A percentile compares a stretch with the other conserved stretches of the same genome.
Evolutionary conservation across 352 stramenopile species (phyloP).

Genomic region (Achlya hypogyna): DNA sequence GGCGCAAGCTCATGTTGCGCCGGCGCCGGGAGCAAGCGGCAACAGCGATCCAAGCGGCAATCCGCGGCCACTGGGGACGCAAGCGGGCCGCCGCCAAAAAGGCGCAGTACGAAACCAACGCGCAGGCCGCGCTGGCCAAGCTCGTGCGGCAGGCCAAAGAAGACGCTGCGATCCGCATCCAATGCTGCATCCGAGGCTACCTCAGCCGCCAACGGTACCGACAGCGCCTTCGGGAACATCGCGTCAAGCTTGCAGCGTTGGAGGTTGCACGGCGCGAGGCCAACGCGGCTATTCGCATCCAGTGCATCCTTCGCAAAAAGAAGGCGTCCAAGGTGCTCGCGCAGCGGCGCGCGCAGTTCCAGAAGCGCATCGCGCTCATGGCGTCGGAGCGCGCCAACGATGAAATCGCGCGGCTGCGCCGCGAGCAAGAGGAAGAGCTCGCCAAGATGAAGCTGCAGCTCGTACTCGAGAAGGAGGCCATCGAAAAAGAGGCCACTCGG

Average conservation of each 20-base stretch:
- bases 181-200: constrained; percentile 51
- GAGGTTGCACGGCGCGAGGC: constrained; percentile 33
- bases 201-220: constrained; percentile 34
- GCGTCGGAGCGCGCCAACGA: constrained; percentile 68
- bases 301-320: constrained; percentile 44
- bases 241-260: constrained; percentile 18
- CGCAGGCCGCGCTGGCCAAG: constrained; percentile 40
- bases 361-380: constrained; percentile 73
- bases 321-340: constrained; percentile 33
- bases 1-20: constrained; percentile 26
- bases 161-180: constrained; percentile 54
- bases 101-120: constrained; percentile 35
- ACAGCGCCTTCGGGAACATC: constrained; percentile 15
- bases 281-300: constrained; percentile 50
- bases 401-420: constrained; percentile 62
- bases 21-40: constrained; percentile 32
- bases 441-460: constrained; percentile 56
- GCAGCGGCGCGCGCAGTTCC: constrained; percentile 50
- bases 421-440: constrained; percentile 66
- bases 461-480: constrained; percentile 38
- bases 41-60: constrained; percentile 51
- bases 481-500: constrained; percentile 37
- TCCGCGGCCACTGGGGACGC: constrained; percentile 46
- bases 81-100: constrained; percentile 29
- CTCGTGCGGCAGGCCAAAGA: constrained; percentile 50